phyloP scores from a whole-genome alignment of 441 rosid genomes.

The Populus hybrid region DNA sequence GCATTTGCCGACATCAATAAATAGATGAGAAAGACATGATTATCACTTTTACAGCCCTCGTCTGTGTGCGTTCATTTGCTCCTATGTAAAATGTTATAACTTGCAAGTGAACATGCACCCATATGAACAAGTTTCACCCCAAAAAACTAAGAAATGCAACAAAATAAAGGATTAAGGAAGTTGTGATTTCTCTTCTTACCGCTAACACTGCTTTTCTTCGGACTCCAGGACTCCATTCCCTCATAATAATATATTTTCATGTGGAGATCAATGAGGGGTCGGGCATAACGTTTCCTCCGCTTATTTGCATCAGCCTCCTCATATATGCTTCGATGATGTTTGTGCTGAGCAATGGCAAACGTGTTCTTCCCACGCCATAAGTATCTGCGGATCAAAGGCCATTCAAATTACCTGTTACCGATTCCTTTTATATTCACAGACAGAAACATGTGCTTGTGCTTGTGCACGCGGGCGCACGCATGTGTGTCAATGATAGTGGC shows the following conservation, averaged over 20 bases:
- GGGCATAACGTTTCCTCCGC: conserved; percentile 86
- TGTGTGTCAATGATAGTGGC: not conserved
- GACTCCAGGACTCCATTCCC: conserved; percentile 93
- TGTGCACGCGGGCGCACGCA: too few relatives aligned
- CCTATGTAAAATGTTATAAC: too few relatives aligned
- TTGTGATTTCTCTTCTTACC: conserved; percentile 43
- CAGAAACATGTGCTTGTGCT: not conserved
- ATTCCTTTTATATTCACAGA: not conserved
- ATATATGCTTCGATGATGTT: conserved; percentile 24
- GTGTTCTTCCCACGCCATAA: conserved; percentile 89
- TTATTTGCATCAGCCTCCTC: conserved; percentile 98
- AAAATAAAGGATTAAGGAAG: not conserved
- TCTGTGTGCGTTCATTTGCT: not conserved
- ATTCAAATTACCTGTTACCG: not conserved
- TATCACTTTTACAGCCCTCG: not conserved
- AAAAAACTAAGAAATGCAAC: conserved; percentile 1
- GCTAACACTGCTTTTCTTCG: conserved; percentile 57
- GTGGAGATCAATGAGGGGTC: conserved; percentile 90
- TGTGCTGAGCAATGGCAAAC: conserved; percentile 94
- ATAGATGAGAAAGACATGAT: not conserved
- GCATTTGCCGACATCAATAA: conserved; percentile 19
- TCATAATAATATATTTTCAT: conserved; percentile 84
- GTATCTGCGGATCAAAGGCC: conserved; percentile 46
- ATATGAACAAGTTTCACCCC: not conserved
- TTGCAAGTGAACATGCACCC: not conserved